Evolutionary conservation across 2,329 filamentous ascomycete species (phyloP).

Genomic region (Magnaporthiopsis rhizophila): DNA sequence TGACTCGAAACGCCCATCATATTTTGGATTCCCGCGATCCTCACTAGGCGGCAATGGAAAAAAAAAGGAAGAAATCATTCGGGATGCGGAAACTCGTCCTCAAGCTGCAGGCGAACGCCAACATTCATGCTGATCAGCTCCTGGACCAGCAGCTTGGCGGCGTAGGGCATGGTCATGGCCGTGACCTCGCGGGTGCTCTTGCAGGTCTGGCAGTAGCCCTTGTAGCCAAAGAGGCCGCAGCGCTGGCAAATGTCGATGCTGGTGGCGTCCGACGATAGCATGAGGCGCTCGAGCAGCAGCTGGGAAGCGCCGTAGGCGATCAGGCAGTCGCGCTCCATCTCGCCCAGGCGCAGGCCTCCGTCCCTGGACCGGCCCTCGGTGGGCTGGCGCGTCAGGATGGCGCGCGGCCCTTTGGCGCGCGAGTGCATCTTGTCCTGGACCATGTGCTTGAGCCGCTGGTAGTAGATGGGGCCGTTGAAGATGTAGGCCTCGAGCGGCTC

Average conservation of each 20-base stretch:
- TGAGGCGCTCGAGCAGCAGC: constrained; percentile 82
- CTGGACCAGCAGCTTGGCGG: constrained; percentile 91
- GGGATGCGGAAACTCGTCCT: constrained; percentile 82
- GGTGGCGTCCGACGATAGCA: constrained; percentile 88
- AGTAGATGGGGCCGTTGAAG: constrained; percentile 98
- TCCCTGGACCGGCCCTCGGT: constrained; percentile 92
- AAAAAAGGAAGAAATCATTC: neutral
- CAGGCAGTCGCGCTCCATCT: constrained; percentile 98
- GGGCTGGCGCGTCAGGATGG: constrained; percentile 88
- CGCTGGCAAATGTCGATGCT: constrained; percentile 88
- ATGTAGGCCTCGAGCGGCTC: constrained; percentile 92
- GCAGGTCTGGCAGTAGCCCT: constrained; percentile 91
- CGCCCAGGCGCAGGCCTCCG: constrained; percentile 85
- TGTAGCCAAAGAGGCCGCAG: constrained; percentile 92
- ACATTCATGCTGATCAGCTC: constrained; percentile 98
- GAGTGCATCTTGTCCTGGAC: constrained; percentile 99
- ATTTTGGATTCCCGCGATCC: no score
- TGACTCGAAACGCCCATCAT: neutral
- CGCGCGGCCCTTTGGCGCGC: constrained; percentile 78
- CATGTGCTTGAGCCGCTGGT: constrained; percentile 99
- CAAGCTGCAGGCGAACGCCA: constrained; percentile 81
- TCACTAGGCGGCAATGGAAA: no score
- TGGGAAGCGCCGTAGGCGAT: constrained; percentile 96
- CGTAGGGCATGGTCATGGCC: constrained; percentile 95
- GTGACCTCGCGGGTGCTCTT: constrained; percentile 76